Base-by-base conservation (phyloP, 345 rosid species). In the Moricandia arvensis region DNA sequence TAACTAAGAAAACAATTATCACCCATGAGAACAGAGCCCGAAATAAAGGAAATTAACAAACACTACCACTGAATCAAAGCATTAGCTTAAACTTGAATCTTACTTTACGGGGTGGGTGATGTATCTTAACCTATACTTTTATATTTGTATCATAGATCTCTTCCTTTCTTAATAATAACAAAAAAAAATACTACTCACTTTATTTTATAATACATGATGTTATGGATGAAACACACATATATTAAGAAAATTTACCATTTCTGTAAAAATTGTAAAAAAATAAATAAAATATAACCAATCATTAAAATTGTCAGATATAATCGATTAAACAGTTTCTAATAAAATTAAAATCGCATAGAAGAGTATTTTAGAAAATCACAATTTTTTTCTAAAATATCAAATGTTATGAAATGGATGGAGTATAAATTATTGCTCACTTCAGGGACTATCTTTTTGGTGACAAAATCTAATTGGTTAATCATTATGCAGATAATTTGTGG, bases 31-130 rank as follows among this genome's bases (percentile, higher is more conserved):
- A 69, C 37, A n/a, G 13, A 72, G 34, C 38, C 66, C 73, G 45
- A 49, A 63, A 70, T 26, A 70, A 74, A 69, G 62, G 38, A 74
- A 76, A 45, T 74, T 74, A 74, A 74, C 79, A 69, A 74, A 75
- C 79, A 69, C 76, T 58, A 69, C 72, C 72, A 69, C 59, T 74
- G 79, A 75, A 80, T 75, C 38, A 74, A 74, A 51, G 54, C 75
- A 74, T 75, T 80, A 80, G 63, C 82, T 80, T 80, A 80, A 80
- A 69, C 82, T 74, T 80, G 64, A 80, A 80, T 80, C 79, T 69
- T 80, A 80, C 82, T 69, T 74, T 74, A 74, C 75, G 54, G 3
- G 55, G 75, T 64, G 3, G 55, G 75, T 64, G 47, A 63, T 74
- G 66, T 69, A 74, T 74, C 78, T 74, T 79, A 68, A 68, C 60